Conservation (phyloP, 768 basidiomycete species). For the Rossbeevera mucosa region DNA sequence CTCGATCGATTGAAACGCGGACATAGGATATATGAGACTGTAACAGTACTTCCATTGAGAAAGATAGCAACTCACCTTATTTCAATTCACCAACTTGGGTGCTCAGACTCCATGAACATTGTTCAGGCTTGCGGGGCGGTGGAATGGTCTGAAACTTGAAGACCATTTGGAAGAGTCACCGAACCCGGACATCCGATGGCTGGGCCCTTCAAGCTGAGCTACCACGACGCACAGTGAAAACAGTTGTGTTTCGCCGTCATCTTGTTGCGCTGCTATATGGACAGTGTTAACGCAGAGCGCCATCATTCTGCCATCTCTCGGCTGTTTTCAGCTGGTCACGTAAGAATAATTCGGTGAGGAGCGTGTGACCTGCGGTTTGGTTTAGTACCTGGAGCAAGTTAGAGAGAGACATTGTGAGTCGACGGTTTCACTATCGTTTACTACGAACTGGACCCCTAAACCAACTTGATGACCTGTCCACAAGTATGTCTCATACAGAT, state of each 20-base stretch:
- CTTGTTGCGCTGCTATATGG: too few species aligned
- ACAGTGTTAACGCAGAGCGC: background rate
- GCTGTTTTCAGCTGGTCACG: background rate
- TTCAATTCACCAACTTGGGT: background rate
- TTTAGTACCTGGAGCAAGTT: background rate
- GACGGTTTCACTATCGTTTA: background rate
- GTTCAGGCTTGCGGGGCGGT: background rate
- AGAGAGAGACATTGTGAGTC: background rate
- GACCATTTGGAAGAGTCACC: too few species aligned
- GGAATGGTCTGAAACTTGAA: too few species aligned
- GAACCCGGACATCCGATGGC: too few species aligned
- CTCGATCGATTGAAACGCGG: background rate
- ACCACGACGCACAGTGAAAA: too few species aligned
- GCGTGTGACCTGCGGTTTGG: background rate
- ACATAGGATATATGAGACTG: background rate
- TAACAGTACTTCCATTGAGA: background rate
- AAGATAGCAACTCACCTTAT: background rate
- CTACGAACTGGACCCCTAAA: background rate
- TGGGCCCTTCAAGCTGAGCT: too few species aligned
- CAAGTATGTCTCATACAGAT: constrained; percentile 6
- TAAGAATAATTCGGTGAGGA: background rate
- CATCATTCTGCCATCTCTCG: too few species aligned
- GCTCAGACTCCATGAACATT: too few species aligned
- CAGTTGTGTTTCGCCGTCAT: too few species aligned
- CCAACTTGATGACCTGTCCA: background rate